Conservation (phyloP, 805 yeast genomes). For the Cyberlindnera saturnus region DNA sequence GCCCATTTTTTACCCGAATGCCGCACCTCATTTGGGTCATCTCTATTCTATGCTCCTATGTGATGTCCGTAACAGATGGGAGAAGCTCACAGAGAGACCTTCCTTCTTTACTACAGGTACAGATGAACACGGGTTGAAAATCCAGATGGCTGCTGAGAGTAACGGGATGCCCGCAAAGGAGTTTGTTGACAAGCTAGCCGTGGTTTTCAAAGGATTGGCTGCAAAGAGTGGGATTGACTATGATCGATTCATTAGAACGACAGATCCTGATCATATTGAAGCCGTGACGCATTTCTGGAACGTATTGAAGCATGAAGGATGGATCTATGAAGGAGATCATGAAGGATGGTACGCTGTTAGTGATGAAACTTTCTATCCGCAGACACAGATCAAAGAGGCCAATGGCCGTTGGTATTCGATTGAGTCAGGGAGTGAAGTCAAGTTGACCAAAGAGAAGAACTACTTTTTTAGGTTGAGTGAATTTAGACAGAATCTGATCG, state of each 20-base stretch:
- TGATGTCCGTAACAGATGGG: conserved; percentile 78
- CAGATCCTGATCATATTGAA: conserved; percentile 69
- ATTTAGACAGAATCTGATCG: conserved; percentile 51
- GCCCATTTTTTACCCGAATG: conserved; percentile 95
- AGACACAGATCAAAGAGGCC: conserved; percentile 50
- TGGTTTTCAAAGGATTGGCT: conserved; percentile 62
- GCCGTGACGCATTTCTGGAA: conserved; percentile 73
- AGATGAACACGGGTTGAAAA: conserved; percentile 94
- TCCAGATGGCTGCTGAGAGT: conserved; percentile 73
- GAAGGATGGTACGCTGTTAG: conserved; percentile 93
- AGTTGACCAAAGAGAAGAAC: conserved; percentile 72
- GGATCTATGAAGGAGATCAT: conserved; percentile 77
- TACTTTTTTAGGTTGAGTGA: conserved; percentile 73
- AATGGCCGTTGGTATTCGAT: conserved; percentile 38
- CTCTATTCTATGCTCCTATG: conserved; percentile 80
- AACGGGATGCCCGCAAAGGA: conserved; percentile 48
- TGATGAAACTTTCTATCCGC: conserved; percentile 93
- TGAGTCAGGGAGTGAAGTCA: conserved; percentile 75
- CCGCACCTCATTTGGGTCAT: conserved; percentile 92
- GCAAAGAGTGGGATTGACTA: conserved; percentile 47
- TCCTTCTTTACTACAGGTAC: conserved; percentile 81
- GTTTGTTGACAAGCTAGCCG: conserved; percentile 68
- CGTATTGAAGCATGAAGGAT: conserved; percentile 48
- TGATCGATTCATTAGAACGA: conserved; percentile 84
- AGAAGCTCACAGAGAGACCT: conserved; percentile 34